phyloP scores from a whole-genome alignment of 164 flowering plant genomes.

The Cinnamomum chago region DNA sequence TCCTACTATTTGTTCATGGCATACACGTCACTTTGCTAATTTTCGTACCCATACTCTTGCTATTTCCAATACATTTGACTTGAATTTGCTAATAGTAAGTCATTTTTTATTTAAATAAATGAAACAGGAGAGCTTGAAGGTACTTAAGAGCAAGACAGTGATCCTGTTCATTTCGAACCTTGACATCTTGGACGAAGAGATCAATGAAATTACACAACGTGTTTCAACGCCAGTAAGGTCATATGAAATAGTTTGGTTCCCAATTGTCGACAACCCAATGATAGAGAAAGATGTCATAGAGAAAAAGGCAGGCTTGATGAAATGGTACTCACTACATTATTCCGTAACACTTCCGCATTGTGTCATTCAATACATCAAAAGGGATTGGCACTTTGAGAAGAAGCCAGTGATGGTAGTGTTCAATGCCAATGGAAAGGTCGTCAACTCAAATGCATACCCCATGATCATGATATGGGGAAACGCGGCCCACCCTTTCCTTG shows the following conservation, averaged over 20 bases:
- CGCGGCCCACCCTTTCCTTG: constrained; percentile 33
- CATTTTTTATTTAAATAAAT: no score
- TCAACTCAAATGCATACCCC: constrained; percentile 20
- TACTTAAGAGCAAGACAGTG: constrained; percentile 62
- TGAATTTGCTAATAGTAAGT: no score
- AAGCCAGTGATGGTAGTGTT: constrained; percentile 31
- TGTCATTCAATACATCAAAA: constrained; percentile 21
- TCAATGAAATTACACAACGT: constrained; percentile 9
- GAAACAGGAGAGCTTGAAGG: constrained; percentile 51
- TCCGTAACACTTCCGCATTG: constrained; percentile 40
- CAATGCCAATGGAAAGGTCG: constrained; percentile 27
- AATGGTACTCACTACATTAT: constrained; percentile 53
- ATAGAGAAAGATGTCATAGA: not conserved
- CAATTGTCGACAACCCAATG: constrained; percentile 42
- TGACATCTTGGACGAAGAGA: constrained; percentile 53
- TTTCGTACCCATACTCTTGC: no score
- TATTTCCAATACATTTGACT: no score
- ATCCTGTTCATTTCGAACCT: constrained; percentile 68
- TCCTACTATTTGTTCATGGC: no score
- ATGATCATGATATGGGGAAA: constrained; percentile 39
- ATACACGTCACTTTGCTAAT: no score
- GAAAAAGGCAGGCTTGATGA: constrained; percentile 31
- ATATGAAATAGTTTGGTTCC: constrained; percentile 85
- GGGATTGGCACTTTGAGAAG: constrained; percentile 20
- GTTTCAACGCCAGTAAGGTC: constrained; percentile 40